phyloP scores from a whole-genome alignment of 2,329 filamentous ascomycete genomes.

The Stachybotrys chlorohalonatus region DNA sequence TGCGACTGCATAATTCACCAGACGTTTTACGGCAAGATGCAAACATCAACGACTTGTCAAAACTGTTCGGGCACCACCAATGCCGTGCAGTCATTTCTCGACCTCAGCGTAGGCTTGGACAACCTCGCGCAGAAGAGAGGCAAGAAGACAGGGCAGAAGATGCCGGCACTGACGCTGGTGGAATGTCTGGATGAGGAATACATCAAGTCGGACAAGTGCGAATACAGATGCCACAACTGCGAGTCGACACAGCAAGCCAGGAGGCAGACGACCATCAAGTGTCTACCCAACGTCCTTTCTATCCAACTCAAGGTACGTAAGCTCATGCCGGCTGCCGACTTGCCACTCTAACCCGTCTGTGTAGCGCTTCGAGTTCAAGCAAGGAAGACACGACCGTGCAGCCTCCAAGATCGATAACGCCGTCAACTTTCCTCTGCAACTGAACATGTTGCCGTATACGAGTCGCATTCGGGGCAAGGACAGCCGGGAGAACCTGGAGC shows the following conservation, averaged over 20 bases:
- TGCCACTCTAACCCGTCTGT: conserved; percentile 1
- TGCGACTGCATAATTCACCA: conserved; percentile 92
- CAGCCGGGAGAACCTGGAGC: conserved; percentile 43
- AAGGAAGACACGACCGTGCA: conserved; percentile 53
- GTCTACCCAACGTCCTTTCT: conserved; percentile 78
- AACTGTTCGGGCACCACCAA: conserved; percentile 76
- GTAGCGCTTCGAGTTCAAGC: conserved; percentile 65
- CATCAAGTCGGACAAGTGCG: conserved; percentile 76
- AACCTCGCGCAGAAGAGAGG: conserved; percentile 57
- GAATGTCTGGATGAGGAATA: conserved; percentile 81
- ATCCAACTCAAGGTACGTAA: conserved; percentile 77
- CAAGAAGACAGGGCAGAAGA: conserved; percentile 42
- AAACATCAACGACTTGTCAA: conserved; percentile 84
- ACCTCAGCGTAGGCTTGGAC: conserved; percentile 82
- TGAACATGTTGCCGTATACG: conserved; percentile 89
- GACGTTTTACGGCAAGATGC: conserved; percentile 86
- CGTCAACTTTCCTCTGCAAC: conserved; percentile 74
- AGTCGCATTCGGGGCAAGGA: conserved; percentile 50
- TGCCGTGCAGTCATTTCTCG: conserved; percentile 81
- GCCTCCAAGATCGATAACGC: conserved; percentile 83
- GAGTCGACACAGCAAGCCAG: conserved; percentile 67
- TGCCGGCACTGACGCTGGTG: conserved; percentile 42
- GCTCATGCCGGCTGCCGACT: neutral
- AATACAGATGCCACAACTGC: conserved; percentile 81
- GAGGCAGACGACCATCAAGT: conserved; percentile 76